Conservation (phyloP, 2,329 filamentous ascomycete genomes). For the Emydomyces testavorans region DNA sequence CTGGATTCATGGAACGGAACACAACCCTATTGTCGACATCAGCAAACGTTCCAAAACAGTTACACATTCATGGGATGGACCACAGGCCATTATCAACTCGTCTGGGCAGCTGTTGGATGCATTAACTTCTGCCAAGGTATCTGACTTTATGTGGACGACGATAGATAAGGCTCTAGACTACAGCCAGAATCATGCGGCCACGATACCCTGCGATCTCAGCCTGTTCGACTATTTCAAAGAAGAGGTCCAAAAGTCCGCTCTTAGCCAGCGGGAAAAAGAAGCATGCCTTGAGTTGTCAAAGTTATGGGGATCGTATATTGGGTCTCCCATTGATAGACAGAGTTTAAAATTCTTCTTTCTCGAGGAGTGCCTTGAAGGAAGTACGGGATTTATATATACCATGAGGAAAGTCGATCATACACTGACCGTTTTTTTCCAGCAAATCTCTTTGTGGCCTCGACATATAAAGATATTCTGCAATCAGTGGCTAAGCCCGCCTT, state of each 20-base stretch:
- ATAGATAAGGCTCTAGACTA: slow-evolving; percentile 49
- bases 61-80: slow-evolving; percentile 43
- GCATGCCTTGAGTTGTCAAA: slow-evolving; percentile 45
- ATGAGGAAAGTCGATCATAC: not conserved
- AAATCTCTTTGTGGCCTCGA: slow-evolving; percentile 52
- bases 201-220: slow-evolving; percentile 43
- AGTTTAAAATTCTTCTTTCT: slow-evolving; percentile 55
- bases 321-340: slow-evolving; percentile 47
- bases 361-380: slow-evolving; percentile 54
- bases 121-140: slow-evolving; percentile 25
- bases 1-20: slow-evolving; percentile 52
- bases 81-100: slow-evolving; percentile 38
- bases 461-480: slow-evolving; percentile 47
- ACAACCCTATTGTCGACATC: slow-evolving; percentile 49
- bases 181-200: slow-evolving; percentile 42
- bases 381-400: slow-evolving; percentile 24
- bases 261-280: slow-evolving; percentile 34
- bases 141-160: slow-evolving; percentile 45
- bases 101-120: slow-evolving; percentile 35
- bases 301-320: slow-evolving; percentile 55
- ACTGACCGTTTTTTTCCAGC: slow-evolving; percentile 29
- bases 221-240: slow-evolving; percentile 48
- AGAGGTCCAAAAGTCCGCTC: slow-evolving; percentile 33
- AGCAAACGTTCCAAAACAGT: slow-evolving; percentile 42
- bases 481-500: slow-evolving; percentile 41